Base-by-base conservation (phyloP, 2,329 filamentous ascomycete genomes). In the Colletotrichum phormii region DNA sequence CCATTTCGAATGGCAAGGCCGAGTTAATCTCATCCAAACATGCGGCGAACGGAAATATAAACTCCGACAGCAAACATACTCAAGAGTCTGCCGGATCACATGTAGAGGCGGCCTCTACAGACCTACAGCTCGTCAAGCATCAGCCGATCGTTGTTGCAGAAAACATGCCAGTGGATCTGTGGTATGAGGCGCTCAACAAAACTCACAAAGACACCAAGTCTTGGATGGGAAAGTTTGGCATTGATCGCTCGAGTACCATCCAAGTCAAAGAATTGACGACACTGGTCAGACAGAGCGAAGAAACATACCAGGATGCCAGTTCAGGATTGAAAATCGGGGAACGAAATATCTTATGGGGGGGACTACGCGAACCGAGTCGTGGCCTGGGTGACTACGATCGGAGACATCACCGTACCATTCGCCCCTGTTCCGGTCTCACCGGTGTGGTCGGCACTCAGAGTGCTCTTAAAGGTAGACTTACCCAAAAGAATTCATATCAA, bases 401-500 rank as follows among this genome's bases (percentile, higher is more conserved):
- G 42, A 5, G 42, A 46, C 42, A 9, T n/a, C 18, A 9, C 5
- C 42, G 6, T 46, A n/a, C 7, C 42, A n/a, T 46, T 46, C 6
- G 42, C 6, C 18, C 42, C 42, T 18, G 18, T 3, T 15, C 42
- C 42, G 3, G 42, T 9, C 3, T 46, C 42, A 3, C 42, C 42
- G 18, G 42, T 46, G 3, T 46, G 42, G 42, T 46, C 42, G 1
- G 18, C 42, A 9, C 42, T 46, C 18, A 46, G 18, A 46, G 42
- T 46, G 18, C 42, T 46, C 42, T 15, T 46, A 8, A 13, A n/a
- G 0, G 42, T 46, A 46, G 6, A 2, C 42, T 46, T 13, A 1
- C 0, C 0, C 42, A n/a, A 46, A 46, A 13, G 13, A 4, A 8
- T 0, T 46, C 15, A 13, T 15, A 0, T 18, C 42, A 3, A 1